Base-by-base conservation (phyloP, 2,329 filamentous ascomycete species). In the Neonectria neomacrospora region DNA sequence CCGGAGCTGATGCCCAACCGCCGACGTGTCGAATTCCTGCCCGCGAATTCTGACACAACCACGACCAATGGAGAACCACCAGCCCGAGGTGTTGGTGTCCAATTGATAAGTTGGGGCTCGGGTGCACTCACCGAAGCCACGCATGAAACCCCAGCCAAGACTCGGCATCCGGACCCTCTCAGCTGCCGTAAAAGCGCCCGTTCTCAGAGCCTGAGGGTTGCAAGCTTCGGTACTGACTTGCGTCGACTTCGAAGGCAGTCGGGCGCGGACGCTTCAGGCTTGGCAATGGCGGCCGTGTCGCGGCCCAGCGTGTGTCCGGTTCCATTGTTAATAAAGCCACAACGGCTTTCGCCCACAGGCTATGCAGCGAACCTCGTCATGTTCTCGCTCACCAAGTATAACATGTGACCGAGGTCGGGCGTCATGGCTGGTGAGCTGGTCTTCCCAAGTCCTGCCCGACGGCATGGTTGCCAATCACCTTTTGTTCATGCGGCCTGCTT, bases 51-150 rank as follows among this genome's bases (percentile, higher is more conserved):
- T 58, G 32, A 48, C 39, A 52, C 53, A 34, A 30, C 50, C 26
- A 32, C 59, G 53, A 14, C 41, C 32, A 52, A 57, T 56, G n/a
- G 34, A 41, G n/a, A 37, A 28, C 30, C 16, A 30, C 54, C 59
- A 58, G 58, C 58, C 44, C 42, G 45, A 45, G 22, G 48, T 34
- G 41, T 62, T 47, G 45, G 39, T 53, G 54, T 62, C 59, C 59
- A 62, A 62, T 62, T 32, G 48, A 42, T 44, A 53, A 48, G 53
- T 34, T 61, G 48, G 59, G 59, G 59, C 59, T 62, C 50, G 41
- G 45, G 58, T 42, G 26, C 39, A 51, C 30, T 58, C 59, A 62
- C 48, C 59, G 54, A 54, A 54, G 59, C 59, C 59, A 62, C 53
- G 59, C 59, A 58, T 54, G 32, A 50, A 32, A 50, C 30, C 42